Base-by-base conservation (phyloP, 805 yeast species). In the Ogataea nitratoaversa region DNA sequence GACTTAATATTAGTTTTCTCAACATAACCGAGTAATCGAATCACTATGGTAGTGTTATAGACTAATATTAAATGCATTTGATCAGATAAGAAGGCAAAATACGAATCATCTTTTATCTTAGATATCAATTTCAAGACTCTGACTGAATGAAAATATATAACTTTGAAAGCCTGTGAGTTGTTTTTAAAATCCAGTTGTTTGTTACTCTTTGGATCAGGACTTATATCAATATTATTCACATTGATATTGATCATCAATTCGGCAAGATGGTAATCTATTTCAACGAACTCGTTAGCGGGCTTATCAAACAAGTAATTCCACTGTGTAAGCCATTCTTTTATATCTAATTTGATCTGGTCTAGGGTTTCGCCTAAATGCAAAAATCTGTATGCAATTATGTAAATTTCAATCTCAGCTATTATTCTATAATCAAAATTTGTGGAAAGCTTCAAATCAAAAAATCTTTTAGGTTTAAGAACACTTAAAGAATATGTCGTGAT, bases 341-440 rank as follows among this genome's bases (percentile, higher is more conserved):
- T 58, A 41, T 78, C 84, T 4, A 63, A 7, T 12, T 48, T 32
- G 20, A 50, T 43, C 5, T 34, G 17, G 0, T 43, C 47, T 8
- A 44, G 32, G 13, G 36, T 37, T 18, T 46, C 52, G n/a, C 46
- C 45, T 12, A 59, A 56, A 42, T 79, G 82, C 17, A 80, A 63
- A 56, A 68, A 82, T 41, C 74, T 74, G 60, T 82, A 82, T 0
- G 80, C 67, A 11, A 78, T 68, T 14, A 75, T 57, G 39, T 81
- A 76, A 9, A 83, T 67, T 16, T 79, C 74, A 37, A 83, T 77
- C 58, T 85, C 95, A 30, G 88, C 81, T 7, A 84, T 81, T 78
- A 85, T 82, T 43, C 93, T 63, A n/a, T 85, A 87, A 55, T 85
- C 95, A 56, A 84, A 85, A 53, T 83, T 82, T 5, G 89, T 82